These are phyloP conservation scores for Chloris gayana DNA, from an alignment of 176 grass and related monocot genomes.

Conservation along the genomic window DNA sequence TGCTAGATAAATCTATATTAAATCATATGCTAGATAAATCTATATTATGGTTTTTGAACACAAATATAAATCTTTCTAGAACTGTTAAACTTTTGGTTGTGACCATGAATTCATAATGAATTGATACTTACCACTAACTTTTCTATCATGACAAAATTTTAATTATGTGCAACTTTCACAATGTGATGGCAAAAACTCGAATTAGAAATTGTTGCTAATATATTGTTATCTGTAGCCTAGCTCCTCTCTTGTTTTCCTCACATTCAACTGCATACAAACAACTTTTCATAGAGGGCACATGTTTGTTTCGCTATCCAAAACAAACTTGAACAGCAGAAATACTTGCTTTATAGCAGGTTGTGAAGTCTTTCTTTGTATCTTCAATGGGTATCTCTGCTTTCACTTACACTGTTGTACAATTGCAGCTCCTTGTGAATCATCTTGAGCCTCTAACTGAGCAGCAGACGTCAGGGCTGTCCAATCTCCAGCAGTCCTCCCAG, in stretches of 20 bases:
- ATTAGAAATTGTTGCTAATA: not conserved
- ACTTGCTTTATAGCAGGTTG: not conserved
- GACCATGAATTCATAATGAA: not conserved
- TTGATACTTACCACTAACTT: not conserved
- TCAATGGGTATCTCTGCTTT: slow-evolving; percentile 31
- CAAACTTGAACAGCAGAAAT: not conserved
- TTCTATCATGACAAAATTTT: slow-evolving; percentile 3
- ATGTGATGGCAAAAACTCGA: not conserved
- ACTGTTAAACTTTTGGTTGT: not conserved
- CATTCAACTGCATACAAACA: not conserved
- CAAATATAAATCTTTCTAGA: not conserved
- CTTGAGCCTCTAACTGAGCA: slow-evolving; percentile 96
- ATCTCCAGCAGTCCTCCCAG: slow-evolving; percentile 89
- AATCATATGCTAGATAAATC: no score
- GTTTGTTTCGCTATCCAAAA: not conserved
- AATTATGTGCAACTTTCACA: not conserved
- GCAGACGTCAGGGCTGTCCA: slow-evolving; percentile 69
- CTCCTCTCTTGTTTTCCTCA: not conserved
- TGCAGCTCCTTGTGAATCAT: slow-evolving; percentile 80
- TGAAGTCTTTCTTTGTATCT: slow-evolving; percentile 2
- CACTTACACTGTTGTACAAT: slow-evolving; percentile 13
- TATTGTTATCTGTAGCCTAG: not conserved
- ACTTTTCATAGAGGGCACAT: not conserved
- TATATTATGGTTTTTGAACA: not conserved
- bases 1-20: slow-evolving; percentile 19